A percentile compares a stretch with the other conserved stretches of the same genome.
Conservation (phyloP, 345 rosid species). For the Nephelium lappaceum region DNA sequence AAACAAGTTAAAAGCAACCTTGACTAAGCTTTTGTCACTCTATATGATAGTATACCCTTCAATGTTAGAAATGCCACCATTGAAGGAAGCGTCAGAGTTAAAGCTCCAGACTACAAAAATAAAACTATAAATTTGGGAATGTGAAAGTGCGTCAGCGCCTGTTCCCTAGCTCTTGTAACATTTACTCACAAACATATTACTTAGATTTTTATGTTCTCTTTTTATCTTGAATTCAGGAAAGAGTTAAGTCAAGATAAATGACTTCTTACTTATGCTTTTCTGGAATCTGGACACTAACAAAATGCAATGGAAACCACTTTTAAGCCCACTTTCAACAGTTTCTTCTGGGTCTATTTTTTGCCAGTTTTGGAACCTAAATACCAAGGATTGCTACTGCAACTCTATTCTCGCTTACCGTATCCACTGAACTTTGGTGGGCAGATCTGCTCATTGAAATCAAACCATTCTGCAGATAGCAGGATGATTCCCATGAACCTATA, state of each 20-base stretch:
- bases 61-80: background rate
- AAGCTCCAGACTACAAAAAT: background rate
- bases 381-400: background rate
- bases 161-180: background rate
- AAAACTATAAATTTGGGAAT: background rate
- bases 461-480: background rate
- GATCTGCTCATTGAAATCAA: background rate
- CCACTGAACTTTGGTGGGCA: background rate
- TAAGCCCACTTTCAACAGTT: conserved; percentile 4
- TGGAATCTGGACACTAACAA: background rate
- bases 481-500: background rate
- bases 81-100: background rate
- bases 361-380: background rate
- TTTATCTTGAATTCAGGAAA: background rate
- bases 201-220: background rate
- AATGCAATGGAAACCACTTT: background rate
- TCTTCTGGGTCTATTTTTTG: conserved; percentile 2
- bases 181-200: background rate
- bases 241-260: background rate
- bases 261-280: background rate
- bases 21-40: background rate
- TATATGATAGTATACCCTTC: background rate
- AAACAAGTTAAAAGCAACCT: background rate
- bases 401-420: conserved; percentile 8
- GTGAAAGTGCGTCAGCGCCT: background rate